Conservation (phyloP, 2,329 filamentous ascomycete species). For the Colletotrichum falcatum region DNA sequence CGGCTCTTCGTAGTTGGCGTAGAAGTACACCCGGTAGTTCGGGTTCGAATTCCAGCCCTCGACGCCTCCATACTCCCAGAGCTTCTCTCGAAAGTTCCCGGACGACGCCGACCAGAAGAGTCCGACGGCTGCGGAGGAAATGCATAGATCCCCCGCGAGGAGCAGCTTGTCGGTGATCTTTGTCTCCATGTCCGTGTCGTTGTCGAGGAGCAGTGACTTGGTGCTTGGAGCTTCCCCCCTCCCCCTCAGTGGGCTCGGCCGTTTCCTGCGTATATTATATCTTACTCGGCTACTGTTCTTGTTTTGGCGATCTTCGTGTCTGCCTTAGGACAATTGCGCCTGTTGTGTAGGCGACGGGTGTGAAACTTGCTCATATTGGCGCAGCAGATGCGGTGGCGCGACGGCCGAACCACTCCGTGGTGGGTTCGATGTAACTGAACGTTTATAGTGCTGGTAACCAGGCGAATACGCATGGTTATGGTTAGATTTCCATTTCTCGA, state of each 20-base stretch:
- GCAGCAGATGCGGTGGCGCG: not conserved
- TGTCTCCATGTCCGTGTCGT: slow-evolving; percentile 1
- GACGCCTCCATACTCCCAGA: slow-evolving; percentile 47
- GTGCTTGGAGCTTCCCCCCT: not conserved
- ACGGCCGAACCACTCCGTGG: not conserved
- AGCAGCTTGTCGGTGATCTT: slow-evolving; percentile 22
- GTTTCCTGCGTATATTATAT: not conserved
- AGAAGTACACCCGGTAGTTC: slow-evolving; percentile 46
- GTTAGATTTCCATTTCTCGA: not conserved
- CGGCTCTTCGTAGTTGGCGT: slow-evolving; percentile 47
- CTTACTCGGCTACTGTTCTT: fast-evolving
- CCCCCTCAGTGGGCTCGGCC: no score
- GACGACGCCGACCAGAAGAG: slow-evolving; percentile 45
- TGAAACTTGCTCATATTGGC: slow-evolving; percentile 38
- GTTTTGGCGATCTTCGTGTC: no score
- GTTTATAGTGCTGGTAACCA: not conserved
- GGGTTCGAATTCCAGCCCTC: slow-evolving; percentile 49
- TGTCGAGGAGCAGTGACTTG: not conserved
- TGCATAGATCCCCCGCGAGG: slow-evolving; percentile 41
- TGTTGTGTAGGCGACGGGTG: not conserved
- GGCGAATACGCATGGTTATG: not conserved
- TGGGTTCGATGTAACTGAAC: not conserved
- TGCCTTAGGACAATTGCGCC: not conserved
- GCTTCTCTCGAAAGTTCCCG: slow-evolving; percentile 40
- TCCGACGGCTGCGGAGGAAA: slow-evolving; percentile 24